Percentiles rank a stretch among this genome's conserved stretches.
These are phyloP conservation scores for Artomyces pyxidatus DNA, from an alignment of 768 basidiomycete species.

Conservation along the genomic window DNA sequence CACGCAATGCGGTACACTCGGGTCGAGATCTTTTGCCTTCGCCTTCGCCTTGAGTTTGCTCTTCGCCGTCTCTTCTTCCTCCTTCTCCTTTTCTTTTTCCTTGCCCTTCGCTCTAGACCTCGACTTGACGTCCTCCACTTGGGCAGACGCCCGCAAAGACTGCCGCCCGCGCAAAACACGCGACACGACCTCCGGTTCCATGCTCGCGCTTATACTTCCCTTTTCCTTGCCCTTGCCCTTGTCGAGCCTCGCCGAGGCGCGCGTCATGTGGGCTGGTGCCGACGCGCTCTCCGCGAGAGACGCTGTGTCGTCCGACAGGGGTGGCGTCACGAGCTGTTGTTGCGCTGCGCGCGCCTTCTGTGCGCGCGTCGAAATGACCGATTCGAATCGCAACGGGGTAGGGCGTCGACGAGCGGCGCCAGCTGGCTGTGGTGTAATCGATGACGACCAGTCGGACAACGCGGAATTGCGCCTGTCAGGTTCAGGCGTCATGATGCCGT, in stretches of 20 bases:
- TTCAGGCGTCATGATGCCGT: conserved; percentile 22
- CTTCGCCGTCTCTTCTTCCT: conserved; percentile 11
- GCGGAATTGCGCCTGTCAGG: conserved; percentile 15
- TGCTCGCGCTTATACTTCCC: neutral
- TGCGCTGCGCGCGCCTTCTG: conserved; percentile 33
- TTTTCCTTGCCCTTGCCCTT: conserved; percentile 10
- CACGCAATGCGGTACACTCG: conserved; percentile 46
- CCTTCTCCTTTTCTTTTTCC: conserved; percentile 12
- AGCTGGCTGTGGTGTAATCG: neutral
- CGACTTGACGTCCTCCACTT: conserved; percentile 8
- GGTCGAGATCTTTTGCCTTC: conserved; percentile 17
- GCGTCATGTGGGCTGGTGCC: conserved; percentile 18
- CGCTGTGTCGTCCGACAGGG: conserved; percentile 36
- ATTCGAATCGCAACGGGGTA: conserved; percentile 30
- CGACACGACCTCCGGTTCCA: conserved; percentile 5
- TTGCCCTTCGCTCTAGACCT: conserved; percentile 15
- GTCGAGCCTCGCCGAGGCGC: conserved; percentile 14
- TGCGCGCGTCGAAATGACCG: conserved; percentile 52
- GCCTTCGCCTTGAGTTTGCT: conserved; percentile 3
- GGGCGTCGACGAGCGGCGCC: neutral
- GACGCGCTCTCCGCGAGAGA: conserved; percentile 24
- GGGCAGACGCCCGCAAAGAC: conserved; percentile 5
- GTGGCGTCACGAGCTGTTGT: conserved; percentile 40
- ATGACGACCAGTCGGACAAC: neutral
- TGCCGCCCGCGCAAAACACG: conserved; percentile 14